Conservation (phyloP, 768 basidiomycete genomes). For the Mrakia frigida region DNA sequence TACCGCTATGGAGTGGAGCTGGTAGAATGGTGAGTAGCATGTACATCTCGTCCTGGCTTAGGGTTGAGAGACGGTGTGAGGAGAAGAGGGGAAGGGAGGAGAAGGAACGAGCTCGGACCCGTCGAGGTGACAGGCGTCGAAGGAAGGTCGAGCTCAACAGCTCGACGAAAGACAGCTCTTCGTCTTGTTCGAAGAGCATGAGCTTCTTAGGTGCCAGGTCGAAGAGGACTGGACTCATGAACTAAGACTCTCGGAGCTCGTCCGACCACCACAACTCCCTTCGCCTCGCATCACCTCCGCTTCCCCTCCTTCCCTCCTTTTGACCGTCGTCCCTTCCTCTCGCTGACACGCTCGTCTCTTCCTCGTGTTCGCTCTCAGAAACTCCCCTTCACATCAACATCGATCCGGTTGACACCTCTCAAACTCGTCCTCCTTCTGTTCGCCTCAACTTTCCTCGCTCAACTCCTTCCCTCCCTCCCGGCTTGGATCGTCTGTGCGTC, state of each 20-base stretch:
- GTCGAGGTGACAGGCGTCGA: background rate
- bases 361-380: background rate
- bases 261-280: background rate
- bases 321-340: no score
- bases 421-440: slow-evolving; percentile 6
- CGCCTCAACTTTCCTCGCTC: background rate
- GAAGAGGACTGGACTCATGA: no score
- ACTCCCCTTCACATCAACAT: background rate
- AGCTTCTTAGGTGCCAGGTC: background rate
- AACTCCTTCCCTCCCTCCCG: slow-evolving; percentile 11
- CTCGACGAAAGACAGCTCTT: no score
- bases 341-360: background rate
- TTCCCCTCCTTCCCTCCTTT: background rate
- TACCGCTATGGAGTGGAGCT: background rate
- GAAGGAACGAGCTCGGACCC: background rate
- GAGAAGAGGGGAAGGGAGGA: background rate
- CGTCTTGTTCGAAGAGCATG: background rate
- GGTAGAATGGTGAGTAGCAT: background rate
- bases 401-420: background rate
- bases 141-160: background rate
- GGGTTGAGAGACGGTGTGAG: background rate
- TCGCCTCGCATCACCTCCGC: no score
- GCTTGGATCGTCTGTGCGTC: background rate
- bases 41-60: background rate
- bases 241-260: background rate